Evolutionary conservation across 2,329 filamentous ascomycete genomes (phyloP).

Genomic region (Trichoderma harzianum): DNA sequence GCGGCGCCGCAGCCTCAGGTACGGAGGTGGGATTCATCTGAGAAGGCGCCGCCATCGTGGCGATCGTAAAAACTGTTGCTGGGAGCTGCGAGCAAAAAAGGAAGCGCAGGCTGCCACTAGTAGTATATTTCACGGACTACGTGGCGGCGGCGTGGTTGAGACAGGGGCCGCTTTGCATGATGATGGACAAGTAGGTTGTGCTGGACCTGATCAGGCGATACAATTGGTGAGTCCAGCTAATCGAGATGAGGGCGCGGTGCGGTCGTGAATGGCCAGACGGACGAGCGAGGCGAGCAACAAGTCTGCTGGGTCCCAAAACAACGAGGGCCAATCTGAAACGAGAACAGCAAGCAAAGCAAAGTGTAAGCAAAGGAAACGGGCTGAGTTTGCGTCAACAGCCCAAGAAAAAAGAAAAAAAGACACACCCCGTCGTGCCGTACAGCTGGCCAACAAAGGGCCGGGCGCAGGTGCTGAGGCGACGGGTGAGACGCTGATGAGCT

Average conservation of each 20-base stretch:
- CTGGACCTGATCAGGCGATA: conserved; percentile 19
- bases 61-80: not conserved
- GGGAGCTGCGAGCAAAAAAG: conserved; percentile 28
- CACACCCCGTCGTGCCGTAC: not conserved
- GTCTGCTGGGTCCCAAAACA: conserved; percentile 1
- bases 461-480: conserved; percentile 12
- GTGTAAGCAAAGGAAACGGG: not conserved
- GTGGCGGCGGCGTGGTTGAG: conserved; percentile 22
- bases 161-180: conserved; percentile 24
- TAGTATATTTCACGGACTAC: conserved; percentile 11
- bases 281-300: not conserved
- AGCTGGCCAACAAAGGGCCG: conserved; percentile 4
- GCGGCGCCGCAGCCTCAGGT: conserved; percentile 22
- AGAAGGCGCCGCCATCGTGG: conserved; percentile 18
- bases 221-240: conserved; percentile 18
- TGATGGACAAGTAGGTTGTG: conserved; percentile 20
- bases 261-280: not conserved
- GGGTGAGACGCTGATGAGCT: conserved; percentile 14
- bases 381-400: conserved; percentile 12
- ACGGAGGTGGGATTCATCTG: not conserved
- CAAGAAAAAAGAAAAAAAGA: not conserved
- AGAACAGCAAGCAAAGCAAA: not conserved
- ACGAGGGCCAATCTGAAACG: conserved; percentile 23
- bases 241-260: not conserved
- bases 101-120: conserved; percentile 9